Percentiles rank a stretch among this genome's conserved stretches.
Evolutionary conservation across 1,139 yeast species (phyloP).

Genomic region (Yamadazyma kanchanaburiensis): DNA sequence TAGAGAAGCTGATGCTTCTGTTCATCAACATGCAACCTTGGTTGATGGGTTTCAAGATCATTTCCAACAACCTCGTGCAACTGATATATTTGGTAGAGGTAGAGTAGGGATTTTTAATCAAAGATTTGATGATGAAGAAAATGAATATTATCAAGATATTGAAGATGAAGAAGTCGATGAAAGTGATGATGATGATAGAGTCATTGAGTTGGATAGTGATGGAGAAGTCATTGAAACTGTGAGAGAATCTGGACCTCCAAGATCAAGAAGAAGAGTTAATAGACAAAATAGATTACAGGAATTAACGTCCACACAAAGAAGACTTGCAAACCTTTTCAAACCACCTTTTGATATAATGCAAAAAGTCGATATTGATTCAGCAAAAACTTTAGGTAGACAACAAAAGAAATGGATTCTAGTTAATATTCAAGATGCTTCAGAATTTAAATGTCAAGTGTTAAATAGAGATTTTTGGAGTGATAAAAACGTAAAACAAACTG

Average conservation of each 20-base stretch:
- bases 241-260: slow-evolving; percentile 12
- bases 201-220: slow-evolving; percentile 28
- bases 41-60: slow-evolving; percentile 31
- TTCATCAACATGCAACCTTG: slow-evolving; percentile 77
- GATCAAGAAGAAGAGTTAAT: slow-evolving; percentile 28
- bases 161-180: slow-evolving; percentile 27
- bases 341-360: slow-evolving; percentile 93
- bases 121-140: slow-evolving; percentile 33
- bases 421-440: slow-evolving; percentile 81
- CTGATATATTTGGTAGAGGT: slow-evolving; percentile 42
- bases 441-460: slow-evolving; percentile 83
- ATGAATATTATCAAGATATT: slow-evolving; percentile 19
- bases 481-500: slow-evolving; percentile 56
- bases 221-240: slow-evolving; percentile 22
- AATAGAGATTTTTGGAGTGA: slow-evolving; percentile 94
- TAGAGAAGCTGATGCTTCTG: slow-evolving; percentile 71
- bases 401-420: slow-evolving; percentile 78
- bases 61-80: slow-evolving; percentile 16
- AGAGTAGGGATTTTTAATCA: slow-evolving; percentile 45
- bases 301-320: slow-evolving; percentile 59
- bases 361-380: slow-evolving; percentile 63
- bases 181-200: slow-evolving; percentile 18
- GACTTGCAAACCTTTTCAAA: slow-evolving; percentile 77
- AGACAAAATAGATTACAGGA: slow-evolving; percentile 27
- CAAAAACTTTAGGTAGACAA: slow-evolving; percentile 62